These are phyloP conservation scores for Candida gigantensis DNA, from an alignment of 1,139 yeast species.

Conservation along the genomic window DNA sequence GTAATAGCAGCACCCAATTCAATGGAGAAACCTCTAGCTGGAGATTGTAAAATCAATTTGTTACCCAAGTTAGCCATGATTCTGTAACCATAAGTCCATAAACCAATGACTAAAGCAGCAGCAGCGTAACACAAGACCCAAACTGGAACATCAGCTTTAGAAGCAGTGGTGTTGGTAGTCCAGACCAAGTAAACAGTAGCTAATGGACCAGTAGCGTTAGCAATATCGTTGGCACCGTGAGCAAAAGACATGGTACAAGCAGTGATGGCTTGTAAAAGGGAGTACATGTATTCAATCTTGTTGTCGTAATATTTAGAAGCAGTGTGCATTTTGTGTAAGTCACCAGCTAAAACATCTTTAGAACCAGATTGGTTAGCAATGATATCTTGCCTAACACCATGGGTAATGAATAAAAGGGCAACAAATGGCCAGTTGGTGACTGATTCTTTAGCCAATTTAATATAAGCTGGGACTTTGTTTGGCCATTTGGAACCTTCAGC, in stretches of 20 bases:
- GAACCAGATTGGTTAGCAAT: conserved; percentile 47
- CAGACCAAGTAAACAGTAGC: conserved; percentile 66
- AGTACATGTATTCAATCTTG: conserved; percentile 69
- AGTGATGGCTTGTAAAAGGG: conserved; percentile 70
- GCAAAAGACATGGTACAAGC: conserved; percentile 83
- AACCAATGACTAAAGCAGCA: conserved; percentile 65
- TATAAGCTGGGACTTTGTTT: conserved; percentile 37
- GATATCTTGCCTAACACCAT: conserved; percentile 69
- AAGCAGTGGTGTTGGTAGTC: conserved; percentile 49
- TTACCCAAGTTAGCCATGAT: conserved; percentile 75
- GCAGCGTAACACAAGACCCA: conserved; percentile 77
- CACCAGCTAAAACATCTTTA: conserved; percentile 36
- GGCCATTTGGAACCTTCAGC: conserved; percentile 22
- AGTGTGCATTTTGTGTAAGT: conserved; percentile 52
- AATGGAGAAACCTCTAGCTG: conserved; percentile 77
- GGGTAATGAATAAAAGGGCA: conserved; percentile 49
- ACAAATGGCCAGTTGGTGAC: conserved; percentile 59
- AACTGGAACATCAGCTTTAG: conserved; percentile 62
- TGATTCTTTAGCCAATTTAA: conserved; percentile 38
- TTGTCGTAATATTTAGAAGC: conserved; percentile 68
- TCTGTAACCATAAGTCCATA: conserved; percentile 73
- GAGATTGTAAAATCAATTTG: conserved; percentile 74
- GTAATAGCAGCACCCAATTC: conserved; percentile 82
- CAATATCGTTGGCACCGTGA: conserved; percentile 79
- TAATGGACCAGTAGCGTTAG: conserved; percentile 79